These are phyloP conservation scores for Kluyveromyces aestuarii DNA, from an alignment of 805 yeast genomes.

Conservation along the genomic window DNA sequence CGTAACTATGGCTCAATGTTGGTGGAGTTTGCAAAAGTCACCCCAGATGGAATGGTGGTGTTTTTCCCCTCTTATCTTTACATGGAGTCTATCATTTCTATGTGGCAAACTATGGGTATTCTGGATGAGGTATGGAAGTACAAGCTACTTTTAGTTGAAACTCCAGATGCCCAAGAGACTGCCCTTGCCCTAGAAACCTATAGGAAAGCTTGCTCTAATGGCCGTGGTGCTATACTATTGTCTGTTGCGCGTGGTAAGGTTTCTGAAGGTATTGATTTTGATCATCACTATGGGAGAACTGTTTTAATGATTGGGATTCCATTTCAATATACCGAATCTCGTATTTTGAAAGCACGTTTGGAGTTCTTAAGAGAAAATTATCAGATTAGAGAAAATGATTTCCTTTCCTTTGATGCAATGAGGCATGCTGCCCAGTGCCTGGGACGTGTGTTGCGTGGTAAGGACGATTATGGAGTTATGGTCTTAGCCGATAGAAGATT, in stretches of 20 bases:
- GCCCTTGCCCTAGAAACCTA: slow-evolving; percentile 91
- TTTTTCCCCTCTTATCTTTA: slow-evolving; percentile 95
- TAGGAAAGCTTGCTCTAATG: slow-evolving; percentile 92
- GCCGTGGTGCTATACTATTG: slow-evolving; percentile 91
- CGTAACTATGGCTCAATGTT: slow-evolving; percentile 91
- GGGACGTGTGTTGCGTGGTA: slow-evolving; percentile 95
- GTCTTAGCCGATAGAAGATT: slow-evolving; percentile 93
- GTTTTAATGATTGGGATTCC: slow-evolving; percentile 99
- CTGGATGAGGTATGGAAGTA: slow-evolving; percentile 98
- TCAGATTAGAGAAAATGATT: slow-evolving; percentile 89
- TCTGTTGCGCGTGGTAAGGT: slow-evolving; percentile 99
- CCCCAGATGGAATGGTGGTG: slow-evolving; percentile 97
- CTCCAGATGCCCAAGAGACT: slow-evolving; percentile 99
- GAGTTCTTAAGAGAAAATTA: slow-evolving; percentile 90
- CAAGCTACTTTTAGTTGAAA: slow-evolving; percentile 87
- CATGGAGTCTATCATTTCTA: slow-evolving; percentile 95
- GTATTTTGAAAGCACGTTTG: slow-evolving; percentile 87
- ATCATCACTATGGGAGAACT: slow-evolving; percentile 95
- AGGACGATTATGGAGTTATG: slow-evolving; percentile 98
- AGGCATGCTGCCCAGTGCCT: slow-evolving; percentile 98
- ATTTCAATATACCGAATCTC: slow-evolving; percentile 95
- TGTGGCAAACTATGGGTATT: slow-evolving; percentile 99
- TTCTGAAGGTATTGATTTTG: slow-evolving; percentile 98
- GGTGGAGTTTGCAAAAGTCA: slow-evolving; percentile 86
- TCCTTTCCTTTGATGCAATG: slow-evolving; percentile 97